phyloP scores from a whole-genome alignment of 768 basidiomycete species.

The Lanmaoa rubissima region DNA sequence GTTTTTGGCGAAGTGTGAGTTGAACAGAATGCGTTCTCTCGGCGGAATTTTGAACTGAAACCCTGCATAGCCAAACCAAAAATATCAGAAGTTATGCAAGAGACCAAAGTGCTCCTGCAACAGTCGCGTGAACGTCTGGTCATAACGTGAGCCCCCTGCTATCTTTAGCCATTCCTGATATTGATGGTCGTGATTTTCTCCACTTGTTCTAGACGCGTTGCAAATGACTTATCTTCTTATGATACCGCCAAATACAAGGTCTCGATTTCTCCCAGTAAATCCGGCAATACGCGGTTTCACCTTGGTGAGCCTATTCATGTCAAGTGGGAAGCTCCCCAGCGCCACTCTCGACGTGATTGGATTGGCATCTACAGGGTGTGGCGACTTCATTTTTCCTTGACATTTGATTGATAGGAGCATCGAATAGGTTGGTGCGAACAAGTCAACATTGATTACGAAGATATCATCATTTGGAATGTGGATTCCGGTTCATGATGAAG shows the following conservation, averaged over 20 bases:
- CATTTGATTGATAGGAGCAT: not conserved
- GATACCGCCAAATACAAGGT: slow-evolving; percentile 81
- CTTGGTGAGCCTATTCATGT: slow-evolving; percentile 89
- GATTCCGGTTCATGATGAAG: slow-evolving; percentile 87
- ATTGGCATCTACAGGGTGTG: slow-evolving; percentile 84
- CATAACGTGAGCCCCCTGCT: slow-evolving; percentile 67
- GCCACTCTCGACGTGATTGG: slow-evolving; percentile 93
- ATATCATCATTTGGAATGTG: slow-evolving; percentile 87
- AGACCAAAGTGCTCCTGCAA: slow-evolving; percentile 87
- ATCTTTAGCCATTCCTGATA: not conserved
- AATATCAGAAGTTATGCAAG: slow-evolving; percentile 87
- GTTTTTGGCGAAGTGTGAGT: slow-evolving; percentile 85
- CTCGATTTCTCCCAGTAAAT: slow-evolving; percentile 51
- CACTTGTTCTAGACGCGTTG: slow-evolving; percentile 57
- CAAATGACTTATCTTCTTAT: slow-evolving; percentile 75
- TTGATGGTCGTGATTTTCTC: not conserved
- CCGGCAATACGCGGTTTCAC: slow-evolving; percentile 64
- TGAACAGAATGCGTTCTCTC: not conserved
- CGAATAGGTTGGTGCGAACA: slow-evolving; percentile 82
- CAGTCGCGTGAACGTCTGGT: slow-evolving; percentile 89
- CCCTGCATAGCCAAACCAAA: slow-evolving; percentile 68
- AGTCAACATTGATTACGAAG: slow-evolving; percentile 77
- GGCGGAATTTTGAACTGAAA: slow-evolving; percentile 6
- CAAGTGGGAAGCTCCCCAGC: slow-evolving; percentile 81
- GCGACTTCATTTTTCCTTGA: slow-evolving; percentile 8